Conservation (phyloP, 106 monocot species). For the Platanthera guangdongensis region DNA sequence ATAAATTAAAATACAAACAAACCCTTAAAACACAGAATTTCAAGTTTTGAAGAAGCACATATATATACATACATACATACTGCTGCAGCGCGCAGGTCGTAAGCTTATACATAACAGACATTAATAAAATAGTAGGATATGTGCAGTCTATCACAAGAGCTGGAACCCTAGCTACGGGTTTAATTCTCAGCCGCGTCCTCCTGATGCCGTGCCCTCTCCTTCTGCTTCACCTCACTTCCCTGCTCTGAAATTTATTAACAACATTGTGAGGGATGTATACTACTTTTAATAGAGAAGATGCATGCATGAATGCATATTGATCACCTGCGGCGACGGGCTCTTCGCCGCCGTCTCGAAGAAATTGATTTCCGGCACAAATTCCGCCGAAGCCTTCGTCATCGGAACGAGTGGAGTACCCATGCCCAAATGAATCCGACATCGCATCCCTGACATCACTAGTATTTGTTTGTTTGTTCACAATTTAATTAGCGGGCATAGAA, state of each 20-base stretch:
- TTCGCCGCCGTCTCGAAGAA: neutral
- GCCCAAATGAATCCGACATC: constrained; percentile 36
- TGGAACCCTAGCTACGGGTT: neutral
- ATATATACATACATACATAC: too few relatives aligned
- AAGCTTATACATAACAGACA: too few relatives aligned
- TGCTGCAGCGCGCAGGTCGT: too few relatives aligned
- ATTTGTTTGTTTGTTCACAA: neutral
- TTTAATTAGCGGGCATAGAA: neutral
- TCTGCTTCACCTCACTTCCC: constrained; percentile 33
- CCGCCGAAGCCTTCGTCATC: constrained; percentile 52
- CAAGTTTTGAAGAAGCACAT: too few relatives aligned
- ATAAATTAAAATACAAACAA: too few relatives aligned
- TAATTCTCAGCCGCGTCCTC: neutral
- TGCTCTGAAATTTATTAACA: constrained; percentile 15
- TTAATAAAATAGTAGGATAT: too few relatives aligned
- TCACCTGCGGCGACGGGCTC: neutral
- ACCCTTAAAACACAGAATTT: too few relatives aligned
- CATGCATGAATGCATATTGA: neutral
- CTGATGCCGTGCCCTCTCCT: constrained; percentile 26
- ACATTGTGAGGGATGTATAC: too few relatives aligned
- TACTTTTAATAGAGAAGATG: too few relatives aligned
- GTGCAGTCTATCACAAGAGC: too few relatives aligned
- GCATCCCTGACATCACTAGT: constrained; percentile 11
- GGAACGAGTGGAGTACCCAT: constrained; percentile 29
- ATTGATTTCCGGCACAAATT: constrained; percentile 12